Evolutionary conservation across 257 asterid genomes (phyloP), one percentile per base, ranked within the genome.

Genomic region (Euphrasia confusa): DNA sequence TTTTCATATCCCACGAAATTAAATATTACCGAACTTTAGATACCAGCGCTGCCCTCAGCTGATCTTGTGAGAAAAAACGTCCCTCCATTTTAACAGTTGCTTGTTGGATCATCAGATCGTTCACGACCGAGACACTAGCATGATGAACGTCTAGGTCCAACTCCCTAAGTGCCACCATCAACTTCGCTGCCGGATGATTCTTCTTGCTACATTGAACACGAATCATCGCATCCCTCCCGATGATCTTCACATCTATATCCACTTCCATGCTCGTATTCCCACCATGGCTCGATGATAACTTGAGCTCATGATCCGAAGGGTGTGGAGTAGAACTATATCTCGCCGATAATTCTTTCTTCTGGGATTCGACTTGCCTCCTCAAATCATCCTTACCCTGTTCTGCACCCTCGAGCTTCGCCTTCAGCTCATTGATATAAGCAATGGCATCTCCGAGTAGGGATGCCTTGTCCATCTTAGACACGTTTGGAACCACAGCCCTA

Each of bases 381-480:
- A 90, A 24, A 0, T 81, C 92, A 1, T 87, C 90, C 48, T 66
- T 79, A 4, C 78, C 89, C 2, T 71, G 30, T 27, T 84, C 95
- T 0, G 70, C 58, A 12, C 45, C 59, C 32, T 83, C 87, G 73
- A 84, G 80, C 81, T 79, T 84, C 10, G 82, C 75, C 71, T 87
- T 87, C 69, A 90, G 62, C 74, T 87, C 96, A 11, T 83, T 83
- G 68, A 90, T 90, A 44, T 77, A 90, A 7, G 95, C 60, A 61
- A 87, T 83, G 0, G 97, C 97, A 9, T 90, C 97, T 0, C 96
- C 97, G 0, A 90, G 90, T 3, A 90, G 89, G 3, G 97, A 90
- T 4, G 97, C 97, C 63, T 90, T 90, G 77, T 90, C 96, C 97
- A 90, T 90, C 48, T 90, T 90, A 1, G 97, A 90, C 17, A 90